These are phyloP conservation scores for Datura wrightii DNA, from an alignment of 257 asterid genomes.

Conservation along the genomic window DNA sequence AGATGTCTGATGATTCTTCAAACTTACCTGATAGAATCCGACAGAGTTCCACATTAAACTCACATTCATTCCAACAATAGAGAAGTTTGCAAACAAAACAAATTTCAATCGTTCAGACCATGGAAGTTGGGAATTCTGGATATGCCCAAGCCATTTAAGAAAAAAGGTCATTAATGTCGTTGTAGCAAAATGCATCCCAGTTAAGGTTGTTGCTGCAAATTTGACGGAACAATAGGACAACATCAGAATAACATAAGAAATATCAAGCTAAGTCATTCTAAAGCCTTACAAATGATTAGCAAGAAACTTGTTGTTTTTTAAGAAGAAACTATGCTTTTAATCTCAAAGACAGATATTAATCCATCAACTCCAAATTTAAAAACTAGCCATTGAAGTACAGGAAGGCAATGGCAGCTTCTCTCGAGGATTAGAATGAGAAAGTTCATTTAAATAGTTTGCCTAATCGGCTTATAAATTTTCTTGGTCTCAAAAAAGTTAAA, in stretches of 20 bases:
- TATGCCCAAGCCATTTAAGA: conserved; percentile 60
- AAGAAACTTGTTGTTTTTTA: background rate
- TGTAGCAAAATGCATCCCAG: conserved; percentile 71
- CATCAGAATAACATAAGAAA: conserved; percentile 27
- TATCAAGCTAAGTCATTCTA: conserved; percentile 12
- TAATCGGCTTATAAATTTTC: background rate
- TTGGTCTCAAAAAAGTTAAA: background rate
- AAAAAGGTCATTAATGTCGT: conserved; percentile 61
- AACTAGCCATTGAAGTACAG: background rate
- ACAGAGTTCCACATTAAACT: conserved; percentile 83
- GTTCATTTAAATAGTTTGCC: background rate
- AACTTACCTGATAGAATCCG: conserved; percentile 74
- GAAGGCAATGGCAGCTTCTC: conserved; percentile 16
- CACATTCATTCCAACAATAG: conserved; percentile 79
- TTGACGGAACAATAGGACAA: conserved; percentile 25
- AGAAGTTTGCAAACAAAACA: conserved; percentile 65
- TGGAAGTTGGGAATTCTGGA: conserved; percentile 64
- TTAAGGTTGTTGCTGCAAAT: conserved; percentile 70
- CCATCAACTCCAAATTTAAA: background rate
- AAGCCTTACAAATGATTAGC: background rate
- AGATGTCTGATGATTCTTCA: background rate
- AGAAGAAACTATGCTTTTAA: background rate
- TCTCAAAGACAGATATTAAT: background rate
- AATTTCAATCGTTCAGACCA: conserved; percentile 57
- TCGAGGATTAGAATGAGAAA: background rate